These are phyloP conservation scores for Ganoderma lingzhi DNA, from an alignment of 1,284 basidiomycete species.

Conservation along the genomic window DNA sequence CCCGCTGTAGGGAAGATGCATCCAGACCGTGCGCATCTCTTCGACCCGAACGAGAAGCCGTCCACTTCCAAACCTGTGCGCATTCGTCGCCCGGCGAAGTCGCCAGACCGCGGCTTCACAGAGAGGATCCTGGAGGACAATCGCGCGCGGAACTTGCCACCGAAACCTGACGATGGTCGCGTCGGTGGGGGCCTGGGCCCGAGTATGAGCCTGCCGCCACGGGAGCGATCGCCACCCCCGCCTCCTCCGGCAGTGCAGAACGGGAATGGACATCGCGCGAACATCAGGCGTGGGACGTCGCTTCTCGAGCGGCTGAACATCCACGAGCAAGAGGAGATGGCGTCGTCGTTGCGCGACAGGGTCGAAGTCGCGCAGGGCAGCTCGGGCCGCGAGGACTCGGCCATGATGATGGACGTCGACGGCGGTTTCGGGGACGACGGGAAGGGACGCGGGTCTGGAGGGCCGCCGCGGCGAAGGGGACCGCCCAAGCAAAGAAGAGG, in stretches of 20 bases:
- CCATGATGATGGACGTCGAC: slow-evolving; percentile 26
- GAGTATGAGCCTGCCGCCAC: slow-evolving; percentile 36
- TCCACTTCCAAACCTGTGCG: slow-evolving; percentile 20
- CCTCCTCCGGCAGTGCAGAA: slow-evolving; percentile 36
- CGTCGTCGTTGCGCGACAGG: slow-evolving; percentile 48
- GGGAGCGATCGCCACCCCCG: slow-evolving; percentile 20
- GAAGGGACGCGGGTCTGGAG: slow-evolving; percentile 3
- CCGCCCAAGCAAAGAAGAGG: background rate
- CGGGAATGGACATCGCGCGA: slow-evolving; percentile 38
- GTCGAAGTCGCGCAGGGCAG: slow-evolving; percentile 38
- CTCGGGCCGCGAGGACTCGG: slow-evolving; percentile 4
- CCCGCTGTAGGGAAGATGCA: slow-evolving; percentile 24
- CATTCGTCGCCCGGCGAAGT: slow-evolving; percentile 24
- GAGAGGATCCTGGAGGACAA: slow-evolving; percentile 19
- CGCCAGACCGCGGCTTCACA: background rate
- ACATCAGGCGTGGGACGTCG: slow-evolving; percentile 44
- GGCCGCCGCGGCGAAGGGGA: background rate
- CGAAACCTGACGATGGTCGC: slow-evolving; percentile 17
- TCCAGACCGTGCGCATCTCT: slow-evolving; percentile 30
- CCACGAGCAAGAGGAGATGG: slow-evolving; percentile 28
- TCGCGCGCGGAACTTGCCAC: slow-evolving; percentile 13
- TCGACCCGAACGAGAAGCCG: slow-evolving; percentile 10
- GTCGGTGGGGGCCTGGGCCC: slow-evolving; percentile 36
- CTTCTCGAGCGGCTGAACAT: slow-evolving; percentile 49
- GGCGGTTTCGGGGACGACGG: slow-evolving; percentile 9